Evolutionary conservation across 78 protist species (phyloP).

Genomic region (Chrysochromulina parva): DNA sequence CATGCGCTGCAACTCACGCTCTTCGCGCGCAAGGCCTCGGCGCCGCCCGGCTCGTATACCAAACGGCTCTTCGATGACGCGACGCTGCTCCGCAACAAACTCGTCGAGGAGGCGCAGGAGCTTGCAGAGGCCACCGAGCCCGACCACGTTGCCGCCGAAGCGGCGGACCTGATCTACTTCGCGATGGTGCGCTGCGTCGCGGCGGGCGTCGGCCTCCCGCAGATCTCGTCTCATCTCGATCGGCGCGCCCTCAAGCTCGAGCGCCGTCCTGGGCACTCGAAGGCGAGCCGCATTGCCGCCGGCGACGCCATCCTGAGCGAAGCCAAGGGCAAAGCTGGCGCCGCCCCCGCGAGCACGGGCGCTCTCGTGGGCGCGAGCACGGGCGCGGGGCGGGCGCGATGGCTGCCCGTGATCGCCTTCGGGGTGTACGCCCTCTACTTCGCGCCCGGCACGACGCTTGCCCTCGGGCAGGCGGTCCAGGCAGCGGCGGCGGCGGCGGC

Average conservation of each 20-base stretch:
- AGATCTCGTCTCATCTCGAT: background rate
- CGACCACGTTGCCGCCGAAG: slow-evolving; percentile 57
- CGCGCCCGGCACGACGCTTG: too few relatives aligned
- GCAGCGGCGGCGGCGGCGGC: too few relatives aligned
- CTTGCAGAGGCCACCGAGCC: slow-evolving; percentile 33
- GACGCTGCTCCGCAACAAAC: slow-evolving; percentile 54
- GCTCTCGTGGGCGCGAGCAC: too few relatives aligned
- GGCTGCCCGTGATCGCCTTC: too few relatives aligned
- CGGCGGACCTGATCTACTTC: slow-evolving; percentile 75
- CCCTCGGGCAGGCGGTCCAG: too few relatives aligned
- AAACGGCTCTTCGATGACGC: slow-evolving; percentile 62
- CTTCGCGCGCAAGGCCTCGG: background rate
- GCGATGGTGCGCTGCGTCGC: slow-evolving; percentile 18
- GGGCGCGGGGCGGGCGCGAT: too few relatives aligned
- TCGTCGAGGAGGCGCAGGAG: slow-evolving; percentile 71
- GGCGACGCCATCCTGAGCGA: background rate
- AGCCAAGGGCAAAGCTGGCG: too few relatives aligned
- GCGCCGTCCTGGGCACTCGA: background rate
- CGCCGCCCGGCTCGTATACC: slow-evolving; percentile 72
- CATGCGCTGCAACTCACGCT: slow-evolving; percentile 13
- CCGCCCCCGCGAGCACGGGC: too few relatives aligned
- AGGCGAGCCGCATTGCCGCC: background rate
- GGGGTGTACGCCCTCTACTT: too few relatives aligned
- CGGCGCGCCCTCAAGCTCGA: background rate
- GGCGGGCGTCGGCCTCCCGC: background rate